Evolutionary conservation across 1,284 basidiomycete genomes (phyloP), one percentile per base, ranked within the genome.

Genomic region (Marasmius tenuissimus): DNA sequence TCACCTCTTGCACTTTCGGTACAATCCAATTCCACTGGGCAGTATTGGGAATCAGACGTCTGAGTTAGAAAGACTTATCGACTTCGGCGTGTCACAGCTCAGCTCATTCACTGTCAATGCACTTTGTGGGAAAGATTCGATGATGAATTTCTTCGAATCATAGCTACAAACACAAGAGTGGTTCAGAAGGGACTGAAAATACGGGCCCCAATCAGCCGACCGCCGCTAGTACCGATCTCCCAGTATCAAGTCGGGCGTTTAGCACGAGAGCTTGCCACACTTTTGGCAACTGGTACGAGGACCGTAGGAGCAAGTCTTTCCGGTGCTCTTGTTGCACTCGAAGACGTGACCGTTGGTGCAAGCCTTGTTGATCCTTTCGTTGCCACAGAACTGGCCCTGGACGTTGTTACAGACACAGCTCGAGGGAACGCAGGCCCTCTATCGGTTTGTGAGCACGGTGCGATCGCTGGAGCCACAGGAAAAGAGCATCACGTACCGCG

Each of bases 331-430:
- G 40, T 57, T 65, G 52, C 68, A 69, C 53, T 68, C 58, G 47
- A 67, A 69, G 27, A 67, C 67, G 34, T 69, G 60, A 2, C 62
- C 65, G 51, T 61, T 63, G 51, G 56, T 35, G 52, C 68, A 68
- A 49, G 61, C 54, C 16, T 49, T 49, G 34, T 51, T 51, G 50
- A 51, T 51, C 8, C 6, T 11, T 42, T 49, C 59, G 34, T 57
- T 62, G 39, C 66, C 68, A 20, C 68, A 69, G 59, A 68, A 68
- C 42, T 61, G 51, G 8, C 67, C 68, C 50, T 61, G 53, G 22
- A 66, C 34, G 14, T 27, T 22, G 50, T 68, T 68, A 60, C 68
- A 69, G 12, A 52, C n/a, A 47, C 66, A 68, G 10, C 57, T 58
- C 40, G 67, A 63, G 18, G 62, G 48, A 8, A 55, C 58, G 61